Evolutionary conservation across 2,329 filamentous ascomycete genomes (phyloP).

Genomic region (Ophiostoma australiae): DNA sequence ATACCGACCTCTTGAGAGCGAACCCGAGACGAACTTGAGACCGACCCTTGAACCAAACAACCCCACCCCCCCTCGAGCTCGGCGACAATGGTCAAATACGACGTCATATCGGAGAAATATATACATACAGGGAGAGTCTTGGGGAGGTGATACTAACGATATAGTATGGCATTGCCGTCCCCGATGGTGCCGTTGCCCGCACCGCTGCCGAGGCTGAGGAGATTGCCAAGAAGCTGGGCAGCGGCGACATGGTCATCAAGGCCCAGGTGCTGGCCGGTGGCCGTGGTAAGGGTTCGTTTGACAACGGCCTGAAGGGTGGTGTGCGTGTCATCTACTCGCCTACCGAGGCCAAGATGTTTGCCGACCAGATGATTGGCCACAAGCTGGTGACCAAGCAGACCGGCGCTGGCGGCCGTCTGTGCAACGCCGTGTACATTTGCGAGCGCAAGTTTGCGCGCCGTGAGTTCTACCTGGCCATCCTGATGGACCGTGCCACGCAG

Average conservation of each 20-base stretch:
- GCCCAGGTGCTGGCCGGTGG: conserved; percentile 97
- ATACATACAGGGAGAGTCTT: neutral
- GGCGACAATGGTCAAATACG: neutral
- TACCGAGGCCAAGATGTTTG: conserved; percentile 93
- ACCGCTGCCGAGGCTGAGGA: conserved; percentile 82
- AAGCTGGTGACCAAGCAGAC: conserved; percentile 99
- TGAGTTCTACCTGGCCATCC: conserved; percentile 97
- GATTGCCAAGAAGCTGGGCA: conserved; percentile 84
- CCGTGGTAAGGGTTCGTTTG: conserved; percentile 94
- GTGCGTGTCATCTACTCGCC: conserved; percentile 99
- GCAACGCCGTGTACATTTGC: conserved; percentile 97
- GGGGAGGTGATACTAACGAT: neutral
- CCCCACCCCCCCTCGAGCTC: neutral
- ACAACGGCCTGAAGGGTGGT: conserved; percentile 98
- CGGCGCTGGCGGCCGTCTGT: conserved; percentile 84
- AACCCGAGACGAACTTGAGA: too few relatives aligned
- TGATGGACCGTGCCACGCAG: conserved; percentile 94
- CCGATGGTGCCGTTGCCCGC: conserved; percentile 81
- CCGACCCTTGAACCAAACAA: neutral
- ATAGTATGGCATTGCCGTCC: conserved; percentile 91
- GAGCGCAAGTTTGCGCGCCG: conserved; percentile 99
- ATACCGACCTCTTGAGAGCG: neutral
- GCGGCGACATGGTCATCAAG: conserved; percentile 98
- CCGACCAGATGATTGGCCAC: conserved; percentile 98
- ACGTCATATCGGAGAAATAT: neutral